phyloP scores from a whole-genome alignment of 2,329 filamentous ascomycete genomes.

The Metarhizium guizhouense region DNA sequence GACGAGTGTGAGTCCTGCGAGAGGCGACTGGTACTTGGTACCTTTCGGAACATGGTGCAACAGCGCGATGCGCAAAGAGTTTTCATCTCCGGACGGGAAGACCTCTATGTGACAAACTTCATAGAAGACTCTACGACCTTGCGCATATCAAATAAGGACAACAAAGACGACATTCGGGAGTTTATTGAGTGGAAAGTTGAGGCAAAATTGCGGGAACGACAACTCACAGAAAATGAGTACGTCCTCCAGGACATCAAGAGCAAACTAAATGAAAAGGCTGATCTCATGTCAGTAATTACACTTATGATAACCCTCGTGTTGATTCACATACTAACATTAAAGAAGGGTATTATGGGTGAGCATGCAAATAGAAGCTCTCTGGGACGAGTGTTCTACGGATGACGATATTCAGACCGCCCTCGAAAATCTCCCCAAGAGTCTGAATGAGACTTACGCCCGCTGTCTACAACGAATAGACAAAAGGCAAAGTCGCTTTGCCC shows the following conservation, averaged over 20 bases:
- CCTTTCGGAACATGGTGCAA: background rate
- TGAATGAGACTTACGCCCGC: background rate
- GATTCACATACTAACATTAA: background rate
- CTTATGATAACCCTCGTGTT: background rate
- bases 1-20: background rate
- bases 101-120: background rate
- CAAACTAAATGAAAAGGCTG: background rate
- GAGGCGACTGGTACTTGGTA: background rate
- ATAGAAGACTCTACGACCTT: background rate
- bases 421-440: background rate
- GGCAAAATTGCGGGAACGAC: background rate
- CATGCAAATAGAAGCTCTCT: constrained; percentile 3
- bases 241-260: background rate
- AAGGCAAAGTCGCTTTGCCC: background rate
- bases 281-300: constrained; percentile 1
- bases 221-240: background rate
- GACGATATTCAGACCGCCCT: background rate
- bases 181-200: background rate
- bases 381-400: background rate
- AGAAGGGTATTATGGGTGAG: background rate
- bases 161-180: background rate
- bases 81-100: background rate
- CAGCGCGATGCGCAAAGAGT: background rate
- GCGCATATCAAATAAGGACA: background rate
- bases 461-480: background rate